Percentiles rank a stretch among this genome's conserved stretches.
Conservation (phyloP, 495 filamentous ascomycete species). For the Daldinia grandis region DNA sequence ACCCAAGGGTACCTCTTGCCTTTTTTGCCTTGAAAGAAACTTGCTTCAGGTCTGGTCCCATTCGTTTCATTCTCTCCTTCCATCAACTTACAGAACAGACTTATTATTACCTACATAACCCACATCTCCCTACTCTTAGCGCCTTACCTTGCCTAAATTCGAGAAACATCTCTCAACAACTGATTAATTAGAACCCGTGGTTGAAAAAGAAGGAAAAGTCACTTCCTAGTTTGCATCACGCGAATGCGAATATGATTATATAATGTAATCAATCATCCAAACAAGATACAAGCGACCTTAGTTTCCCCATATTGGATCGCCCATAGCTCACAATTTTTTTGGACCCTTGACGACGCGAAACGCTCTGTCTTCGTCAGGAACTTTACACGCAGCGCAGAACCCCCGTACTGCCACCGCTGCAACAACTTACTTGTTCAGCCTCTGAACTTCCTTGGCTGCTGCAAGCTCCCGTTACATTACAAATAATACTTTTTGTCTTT, state of each 20-base stretch:
- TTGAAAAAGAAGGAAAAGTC: conserved; percentile 6
- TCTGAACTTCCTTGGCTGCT: conserved; percentile 35
- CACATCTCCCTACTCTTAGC: not conserved
- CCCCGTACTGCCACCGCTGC: conserved; percentile 5
- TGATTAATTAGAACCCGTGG: conserved; percentile 28
- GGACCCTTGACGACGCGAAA: conserved; percentile 37
- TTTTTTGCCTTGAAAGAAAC: not conserved
- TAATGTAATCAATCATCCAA: conserved; percentile 19
- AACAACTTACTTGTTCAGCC: conserved; percentile 13
- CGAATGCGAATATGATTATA: conserved; percentile 33
- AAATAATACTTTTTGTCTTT: conserved; percentile 2
- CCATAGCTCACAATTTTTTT: conserved; percentile 21
- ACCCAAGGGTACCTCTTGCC: not conserved
- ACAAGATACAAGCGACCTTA: conserved; percentile 6
- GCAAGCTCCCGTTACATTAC: conserved; percentile 33
- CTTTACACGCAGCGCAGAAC: conserved; percentile 15
- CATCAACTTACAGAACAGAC: not conserved
- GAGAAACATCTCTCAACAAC: conserved; percentile 31
- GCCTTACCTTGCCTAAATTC: conserved; percentile 6
- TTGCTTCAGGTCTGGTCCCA: not conserved
- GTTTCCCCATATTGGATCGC: conserved; percentile 20
- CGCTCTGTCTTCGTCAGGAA: conserved; percentile 17
- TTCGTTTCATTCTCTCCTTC: not conserved
- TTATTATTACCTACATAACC: not conserved
- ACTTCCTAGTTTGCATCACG: conserved; percentile 27